Evolutionary conservation across 495 filamentous ascomycete genomes (phyloP), one percentile per base, ranked within the genome.

Genomic region (Elasticomyces elasticus): DNA sequence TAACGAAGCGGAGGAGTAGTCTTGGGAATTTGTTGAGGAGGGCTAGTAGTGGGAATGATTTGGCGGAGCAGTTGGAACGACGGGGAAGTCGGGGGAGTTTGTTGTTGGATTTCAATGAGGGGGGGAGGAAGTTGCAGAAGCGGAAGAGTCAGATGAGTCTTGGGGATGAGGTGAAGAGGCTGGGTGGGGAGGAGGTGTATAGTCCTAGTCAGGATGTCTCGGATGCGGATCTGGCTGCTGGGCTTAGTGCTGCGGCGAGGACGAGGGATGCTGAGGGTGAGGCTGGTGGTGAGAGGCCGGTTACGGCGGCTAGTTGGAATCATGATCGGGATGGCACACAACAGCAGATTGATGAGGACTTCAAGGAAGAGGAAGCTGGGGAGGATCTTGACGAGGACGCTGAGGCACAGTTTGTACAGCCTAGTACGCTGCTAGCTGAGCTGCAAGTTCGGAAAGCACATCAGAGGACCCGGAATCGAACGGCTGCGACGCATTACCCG

Each of bases 341-440:
- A 45, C 13, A 9, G 19, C 66, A 71, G 2, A 68, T 71, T 23
- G 71, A 74, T 27, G 62, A 67, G 5, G 77, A 75, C 63, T 66
- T 17, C 63, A 63, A 60, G 25, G 62, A 65, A 23, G 64, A 59
- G 17, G 60, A 62, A 28, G 56, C 41, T 0, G 60, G 63, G 33
- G 46, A 56, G 25, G 66, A 69, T 19, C n/a, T n/a, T n/a, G 58
- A 49, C 1, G 61, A 67, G 42, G 26, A 51, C 23, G 62, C 60
- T 19, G 75, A 74, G 25, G 64, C 62, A 31, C 55, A 70, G 0
- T 88, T 80, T 38, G 87, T 85, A 0, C 76, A 80, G 19, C 92
- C 92, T 4, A 94, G 86, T 2, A 98, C 92, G 0, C 76, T 98
- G 0, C 78, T 98, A 20, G 94, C 94, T 1, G 92, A 98, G 64